phyloP scores from a whole-genome alignment of 1,284 basidiomycete species.

The Ustilago esculenta region DNA sequence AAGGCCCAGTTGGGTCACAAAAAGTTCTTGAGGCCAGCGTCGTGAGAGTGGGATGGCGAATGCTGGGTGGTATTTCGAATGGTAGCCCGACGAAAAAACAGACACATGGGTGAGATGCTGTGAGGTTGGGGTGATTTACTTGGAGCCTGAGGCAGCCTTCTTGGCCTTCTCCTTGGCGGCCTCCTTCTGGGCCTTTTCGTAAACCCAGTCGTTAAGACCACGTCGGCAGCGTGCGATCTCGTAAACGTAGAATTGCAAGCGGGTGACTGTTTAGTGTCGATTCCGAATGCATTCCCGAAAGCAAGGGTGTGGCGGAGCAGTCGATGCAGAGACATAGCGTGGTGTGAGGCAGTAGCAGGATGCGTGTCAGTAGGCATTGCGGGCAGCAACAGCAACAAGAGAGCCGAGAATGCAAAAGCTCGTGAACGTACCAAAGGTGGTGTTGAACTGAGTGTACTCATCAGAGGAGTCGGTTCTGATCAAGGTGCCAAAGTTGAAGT shows the following conservation, averaged over 20 bases:
- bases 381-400: not conserved
- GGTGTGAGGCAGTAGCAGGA: no score
- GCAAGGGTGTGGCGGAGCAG: no score
- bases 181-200: slow-evolving; percentile 61
- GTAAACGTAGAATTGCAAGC: slow-evolving; percentile 85
- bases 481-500: slow-evolving; percentile 97
- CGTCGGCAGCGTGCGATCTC: slow-evolving; percentile 94
- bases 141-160: slow-evolving; percentile 24
- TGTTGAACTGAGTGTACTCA: slow-evolving; percentile 91
- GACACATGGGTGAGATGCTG: not conserved
- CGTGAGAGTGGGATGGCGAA: not conserved
- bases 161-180: slow-evolving; percentile 56
- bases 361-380: not conserved
- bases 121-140: slow-evolving; percentile 12
- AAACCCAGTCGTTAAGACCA: slow-evolving; percentile 87
- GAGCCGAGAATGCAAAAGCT: slow-evolving; percentile 17
- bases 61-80: slow-evolving; percentile 10
- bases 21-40: no score
- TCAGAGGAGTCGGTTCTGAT: slow-evolving; percentile 82
- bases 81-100: not conserved
- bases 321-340: no score
- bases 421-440: slow-evolving; percentile 81
- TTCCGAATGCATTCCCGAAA: no score
- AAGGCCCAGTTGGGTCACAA: no score
- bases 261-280: slow-evolving; percentile 63